phyloP scores from a whole-genome alignment of 768 basidiomycete species.

The Gelatoporia subvermispora region DNA sequence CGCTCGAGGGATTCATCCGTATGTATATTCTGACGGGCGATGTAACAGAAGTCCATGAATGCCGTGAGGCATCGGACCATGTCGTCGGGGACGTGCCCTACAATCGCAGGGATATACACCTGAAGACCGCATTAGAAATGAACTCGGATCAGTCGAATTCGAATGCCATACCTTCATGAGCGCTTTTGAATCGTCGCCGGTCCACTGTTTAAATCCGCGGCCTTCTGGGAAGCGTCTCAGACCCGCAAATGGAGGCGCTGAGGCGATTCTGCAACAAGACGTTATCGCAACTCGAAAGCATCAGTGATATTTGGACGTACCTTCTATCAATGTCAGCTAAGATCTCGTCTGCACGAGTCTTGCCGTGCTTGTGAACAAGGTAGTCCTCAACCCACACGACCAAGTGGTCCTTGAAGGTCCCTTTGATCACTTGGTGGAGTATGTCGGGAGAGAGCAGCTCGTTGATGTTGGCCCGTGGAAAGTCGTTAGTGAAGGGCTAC shows the following conservation, averaged over 20 bases:
- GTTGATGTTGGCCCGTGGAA: conserved; percentile 20
- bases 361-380: conserved; percentile 1
- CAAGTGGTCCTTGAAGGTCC: conserved; percentile 21
- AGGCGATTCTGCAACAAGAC: neutral
- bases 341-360: conserved; percentile 1
- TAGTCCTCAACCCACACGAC: conserved; percentile 18
- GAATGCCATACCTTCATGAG: conserved; percentile 10
- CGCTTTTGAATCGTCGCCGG: conserved; percentile 17
- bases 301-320: neutral
- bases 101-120: conserved; percentile 11
- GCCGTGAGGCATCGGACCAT: conserved; percentile 9
- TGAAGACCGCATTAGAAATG: conserved; percentile 1
- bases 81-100: conserved; percentile 1
- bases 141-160: neutral
- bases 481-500: conserved; percentile 17
- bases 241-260: neutral
- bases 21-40: conserved; percentile 7
- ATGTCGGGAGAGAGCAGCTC: conserved; percentile 16
- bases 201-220: conserved; percentile 22
- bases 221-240: conserved; percentile 15
- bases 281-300: too few relatives aligned
- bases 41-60: conserved; percentile 17
- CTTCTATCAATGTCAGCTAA: conserved; percentile 15
- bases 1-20: neutral
- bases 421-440: conserved; percentile 21